phyloP scores from a whole-genome alignment of 768 basidiomycete species.

The Panus rudis region DNA sequence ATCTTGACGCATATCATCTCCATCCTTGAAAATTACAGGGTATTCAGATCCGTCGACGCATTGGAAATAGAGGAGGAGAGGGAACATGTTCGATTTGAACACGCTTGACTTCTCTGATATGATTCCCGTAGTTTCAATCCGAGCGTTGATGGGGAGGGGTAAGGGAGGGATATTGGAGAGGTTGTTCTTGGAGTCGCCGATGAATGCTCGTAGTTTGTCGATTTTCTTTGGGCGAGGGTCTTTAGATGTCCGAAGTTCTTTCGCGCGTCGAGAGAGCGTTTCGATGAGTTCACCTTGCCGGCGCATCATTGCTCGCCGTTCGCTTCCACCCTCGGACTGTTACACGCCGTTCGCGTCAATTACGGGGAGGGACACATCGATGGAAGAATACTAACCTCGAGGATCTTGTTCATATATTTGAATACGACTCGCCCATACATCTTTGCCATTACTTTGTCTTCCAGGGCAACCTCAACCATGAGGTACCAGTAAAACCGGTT shows the following conservation, averaged over 20 bases:
- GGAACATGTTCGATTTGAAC: conserved; percentile 96
- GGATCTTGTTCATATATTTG: conserved; percentile 82
- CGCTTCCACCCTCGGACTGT: conserved; percentile 67
- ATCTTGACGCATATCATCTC: conserved; percentile 97
- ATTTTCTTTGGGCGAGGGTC: conserved; percentile 97
- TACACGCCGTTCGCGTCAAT: neutral
- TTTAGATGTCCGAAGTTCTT: conserved; percentile 83
- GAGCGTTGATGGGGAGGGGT: conserved; percentile 89
- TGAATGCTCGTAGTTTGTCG: conserved; percentile 81
- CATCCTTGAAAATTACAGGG: conserved; percentile 97
- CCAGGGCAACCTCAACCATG: conserved; percentile 89
- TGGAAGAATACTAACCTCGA: conserved; percentile 49
- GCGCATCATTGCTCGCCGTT: conserved; percentile 82
- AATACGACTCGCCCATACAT: conserved; percentile 91
- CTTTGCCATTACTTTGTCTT: conserved; percentile 80
- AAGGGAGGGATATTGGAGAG: conserved; percentile 75
- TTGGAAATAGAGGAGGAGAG: conserved; percentile 85
- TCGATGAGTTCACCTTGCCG: conserved; percentile 88
- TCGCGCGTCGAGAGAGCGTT: conserved; percentile 77
- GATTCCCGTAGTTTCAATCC: conserved; percentile 77
- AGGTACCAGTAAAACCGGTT: conserved; percentile 97
- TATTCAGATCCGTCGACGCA: conserved; percentile 80
- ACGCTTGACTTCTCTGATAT: conserved; percentile 88
- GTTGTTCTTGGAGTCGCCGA: conserved; percentile 81
- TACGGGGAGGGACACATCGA: neutral